Conservation (phyloP, 2,329 filamentous ascomycete genomes). For the Capronia coronata region DNA sequence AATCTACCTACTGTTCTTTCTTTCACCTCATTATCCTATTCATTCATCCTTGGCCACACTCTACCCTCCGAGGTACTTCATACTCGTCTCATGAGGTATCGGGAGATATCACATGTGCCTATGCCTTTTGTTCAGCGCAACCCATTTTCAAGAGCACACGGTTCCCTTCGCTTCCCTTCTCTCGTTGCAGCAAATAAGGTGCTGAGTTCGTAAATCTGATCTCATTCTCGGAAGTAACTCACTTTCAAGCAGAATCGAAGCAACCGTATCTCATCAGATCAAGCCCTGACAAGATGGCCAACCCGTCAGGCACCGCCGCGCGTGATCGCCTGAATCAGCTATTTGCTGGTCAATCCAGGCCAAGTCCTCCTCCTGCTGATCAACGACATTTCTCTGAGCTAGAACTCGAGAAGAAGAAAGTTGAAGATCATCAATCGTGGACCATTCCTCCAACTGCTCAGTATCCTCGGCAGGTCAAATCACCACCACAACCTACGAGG, state of each 20-base stretch:
- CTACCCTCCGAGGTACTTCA: too few relatives aligned
- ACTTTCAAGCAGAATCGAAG: neutral
- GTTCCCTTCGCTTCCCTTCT: neutral
- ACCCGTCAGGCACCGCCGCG: constrained; percentile 4
- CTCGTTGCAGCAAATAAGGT: neutral
- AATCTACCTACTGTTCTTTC: too few relatives aligned
- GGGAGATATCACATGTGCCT: too few relatives aligned
- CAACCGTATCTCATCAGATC: neutral
- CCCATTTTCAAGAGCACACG: too few relatives aligned
- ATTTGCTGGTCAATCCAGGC: constrained; percentile 14
- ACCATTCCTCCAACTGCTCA: constrained; percentile 9
- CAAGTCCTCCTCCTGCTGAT: constrained; percentile 10
- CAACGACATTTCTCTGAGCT: constrained; percentile 18
- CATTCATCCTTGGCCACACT: too few relatives aligned
- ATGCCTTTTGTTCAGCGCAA: too few relatives aligned
- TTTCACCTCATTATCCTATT: too few relatives aligned
- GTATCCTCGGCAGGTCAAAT: constrained; percentile 11
- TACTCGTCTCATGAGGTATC: too few relatives aligned
- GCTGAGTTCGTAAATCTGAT: neutral
- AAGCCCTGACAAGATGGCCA: constrained; percentile 14
- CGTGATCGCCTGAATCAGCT: constrained; percentile 19
- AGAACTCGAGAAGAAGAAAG: constrained; percentile 15
- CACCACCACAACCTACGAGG: constrained; percentile 3
- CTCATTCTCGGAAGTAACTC: neutral
- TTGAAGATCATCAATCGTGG: constrained; percentile 9